phyloP scores from a whole-genome alignment of 176 grass and related monocot species.

The Musa troglodytarum region DNA sequence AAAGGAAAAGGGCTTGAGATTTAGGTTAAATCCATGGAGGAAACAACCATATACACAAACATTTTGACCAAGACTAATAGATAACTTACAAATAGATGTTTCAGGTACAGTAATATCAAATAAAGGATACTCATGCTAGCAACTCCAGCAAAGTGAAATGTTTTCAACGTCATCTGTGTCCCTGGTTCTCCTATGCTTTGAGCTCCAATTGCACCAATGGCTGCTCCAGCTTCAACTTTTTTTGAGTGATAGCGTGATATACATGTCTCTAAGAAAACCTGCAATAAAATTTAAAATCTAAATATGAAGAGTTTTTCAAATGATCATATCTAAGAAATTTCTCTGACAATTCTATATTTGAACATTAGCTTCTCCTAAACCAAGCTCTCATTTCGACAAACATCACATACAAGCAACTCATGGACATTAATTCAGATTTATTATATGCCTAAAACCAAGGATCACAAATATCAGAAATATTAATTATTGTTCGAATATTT shows the following conservation, averaged over 20 bases:
- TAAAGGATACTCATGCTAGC: constrained; percentile 94
- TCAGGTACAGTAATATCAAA: constrained; percentile 7
- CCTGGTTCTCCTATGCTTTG: constrained; percentile 98
- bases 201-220: constrained; percentile 89
- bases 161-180: constrained; percentile 97
- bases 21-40: neutral
- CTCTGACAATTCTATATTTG: neutral
- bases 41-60: neutral
- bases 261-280: constrained; percentile 95
- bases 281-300: constrained; percentile 10
- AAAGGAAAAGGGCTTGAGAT: neutral
- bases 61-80: neutral
- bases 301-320: constrained; percentile 4
- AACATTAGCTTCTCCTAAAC: too few relatives aligned
- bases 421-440: neutral
- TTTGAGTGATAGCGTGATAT: constrained; percentile 81
- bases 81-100: neutral
- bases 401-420: neutral
- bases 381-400: too few relatives aligned
- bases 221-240: constrained; percentile 80
- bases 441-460: neutral
- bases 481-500: neutral
- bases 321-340: constrained; percentile 7
- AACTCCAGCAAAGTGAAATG: constrained; percentile 98
- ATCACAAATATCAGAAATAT: neutral